Base-by-base conservation (phyloP, 306 rosid genomes). In the Sicyos edulis region DNA sequence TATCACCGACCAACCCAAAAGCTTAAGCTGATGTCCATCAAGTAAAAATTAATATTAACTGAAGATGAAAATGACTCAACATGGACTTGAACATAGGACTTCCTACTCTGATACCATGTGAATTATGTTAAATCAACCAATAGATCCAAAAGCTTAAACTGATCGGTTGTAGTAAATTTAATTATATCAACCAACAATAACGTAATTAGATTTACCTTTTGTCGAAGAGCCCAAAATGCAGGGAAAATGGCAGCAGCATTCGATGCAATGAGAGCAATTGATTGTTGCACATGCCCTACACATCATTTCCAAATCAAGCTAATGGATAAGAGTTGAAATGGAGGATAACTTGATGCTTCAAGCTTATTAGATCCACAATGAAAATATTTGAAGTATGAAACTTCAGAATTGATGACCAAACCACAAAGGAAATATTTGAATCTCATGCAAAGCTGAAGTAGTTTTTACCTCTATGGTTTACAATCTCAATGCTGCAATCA, bases 161-260 rank as follows among this genome's bases (percentile, higher is more conserved):
- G 42, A 5, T 37, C 0, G 42, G 0, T 37, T 37, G 42, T n/a
- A n/a, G n/a, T n/a, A n/a, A n/a, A n/a, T n/a, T n/a, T n/a, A n/a
- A n/a, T n/a, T n/a, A n/a, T n/a, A 37, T 37, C 42, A 37, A 37
- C 42, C 8, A 37, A 37, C 5, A 37, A 54, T 37, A 26, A 17
- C 7, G 8, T 32, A 17, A 16, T 72, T 54, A 11, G 68, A 81
- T 54, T 66, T 82, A 89, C 99, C 96, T 84, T 93, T 72, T 85
- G 87, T 70, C 85, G 85, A 76, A 93, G 97, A 58, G 97, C 86
- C 96, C 97, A 89, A 75, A 81, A 86, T 12, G 99, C 97, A 56
- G 99, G 99, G 78, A 93, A 84, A 76, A 80, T 79, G 64, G 96
- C 96, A 4, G 96, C 97, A 52, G 85, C 92, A 78, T 93, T 93